phyloP scores from a whole-genome alignment of 176 grass and related monocot genomes.

The Guadua angustifolia region DNA sequence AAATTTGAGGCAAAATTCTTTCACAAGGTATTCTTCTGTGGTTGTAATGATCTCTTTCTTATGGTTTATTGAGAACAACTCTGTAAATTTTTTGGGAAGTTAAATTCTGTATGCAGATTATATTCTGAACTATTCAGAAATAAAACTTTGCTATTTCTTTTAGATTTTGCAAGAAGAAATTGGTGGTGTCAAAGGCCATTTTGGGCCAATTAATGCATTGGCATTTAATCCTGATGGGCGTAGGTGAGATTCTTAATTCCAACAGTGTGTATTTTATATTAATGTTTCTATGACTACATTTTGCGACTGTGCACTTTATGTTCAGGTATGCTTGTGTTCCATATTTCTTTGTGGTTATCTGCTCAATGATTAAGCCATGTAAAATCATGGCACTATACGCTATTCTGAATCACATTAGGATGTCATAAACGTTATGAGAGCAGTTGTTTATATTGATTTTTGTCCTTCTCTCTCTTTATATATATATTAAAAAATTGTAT shows the following conservation, averaged over 20 bases:
- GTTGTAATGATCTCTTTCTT: no score
- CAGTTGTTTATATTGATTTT: not conserved
- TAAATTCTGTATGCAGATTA: not conserved
- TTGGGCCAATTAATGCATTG: constrained; percentile 86
- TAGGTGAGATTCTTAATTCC: constrained; percentile 49
- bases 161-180: constrained; percentile 94
- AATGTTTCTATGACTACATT: constrained; percentile 16
- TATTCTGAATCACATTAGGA: constrained; percentile 50
- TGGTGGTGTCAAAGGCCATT: constrained; percentile 89
- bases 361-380: constrained; percentile 51
- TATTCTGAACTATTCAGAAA: constrained; percentile 8
- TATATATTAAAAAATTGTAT: not conserved
- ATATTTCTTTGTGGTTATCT: constrained; percentile 19
- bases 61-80: not conserved
- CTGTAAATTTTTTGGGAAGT: not conserved
- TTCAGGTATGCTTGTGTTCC: not conserved
- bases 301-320: not conserved
- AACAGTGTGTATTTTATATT: not conserved
- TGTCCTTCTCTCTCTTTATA: not conserved
- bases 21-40: constrained; percentile 58
- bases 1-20: constrained; percentile 95
- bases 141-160: constrained; percentile 5
- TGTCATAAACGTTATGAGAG: constrained; percentile 43
- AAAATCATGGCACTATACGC: constrained; percentile 45
- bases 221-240: constrained; percentile 88